These are phyloP conservation scores for Scorias spongiosa DNA, from an alignment of 2,329 filamentous ascomycete species.

Conservation along the genomic window DNA sequence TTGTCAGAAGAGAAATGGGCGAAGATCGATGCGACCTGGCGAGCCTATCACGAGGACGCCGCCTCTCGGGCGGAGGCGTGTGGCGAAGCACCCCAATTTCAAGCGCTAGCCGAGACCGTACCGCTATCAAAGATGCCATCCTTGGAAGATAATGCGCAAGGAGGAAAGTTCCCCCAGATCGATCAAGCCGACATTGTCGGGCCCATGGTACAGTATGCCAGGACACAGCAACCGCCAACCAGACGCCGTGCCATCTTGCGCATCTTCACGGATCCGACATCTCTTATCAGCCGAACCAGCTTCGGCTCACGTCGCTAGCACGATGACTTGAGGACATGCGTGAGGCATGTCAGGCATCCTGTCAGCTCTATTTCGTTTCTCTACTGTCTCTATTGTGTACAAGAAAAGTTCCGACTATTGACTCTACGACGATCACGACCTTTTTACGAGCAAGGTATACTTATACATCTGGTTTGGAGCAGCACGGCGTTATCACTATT, in stretches of 20 bases:
- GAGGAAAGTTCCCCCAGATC: constrained; percentile 74
- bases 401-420: background rate
- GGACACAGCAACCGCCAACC: constrained; percentile 14
- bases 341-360: too few species aligned
- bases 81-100: constrained; percentile 26
- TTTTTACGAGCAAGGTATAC: background rate
- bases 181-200: constrained; percentile 89
- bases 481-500: too few species aligned
- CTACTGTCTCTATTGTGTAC: background rate
- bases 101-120: constrained; percentile 28
- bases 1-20: constrained; percentile 84
- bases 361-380: background rate
- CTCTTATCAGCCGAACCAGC: constrained; percentile 5
- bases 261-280: constrained; percentile 20
- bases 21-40: constrained; percentile 62
- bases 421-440: background rate
- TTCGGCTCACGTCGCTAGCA: background rate
- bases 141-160: constrained; percentile 48
- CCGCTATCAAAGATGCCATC: constrained; percentile 51
- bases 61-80: constrained; percentile 11
- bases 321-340: background rate
- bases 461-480: too few species aligned
- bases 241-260: constrained; percentile 18
- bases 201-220: constrained; percentile 53
- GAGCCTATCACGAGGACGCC: constrained; percentile 37